These are phyloP conservation scores for Artemisia tridentata DNA, from an alignment of 129 eudicot genomes.

Conservation along the genomic window DNA sequence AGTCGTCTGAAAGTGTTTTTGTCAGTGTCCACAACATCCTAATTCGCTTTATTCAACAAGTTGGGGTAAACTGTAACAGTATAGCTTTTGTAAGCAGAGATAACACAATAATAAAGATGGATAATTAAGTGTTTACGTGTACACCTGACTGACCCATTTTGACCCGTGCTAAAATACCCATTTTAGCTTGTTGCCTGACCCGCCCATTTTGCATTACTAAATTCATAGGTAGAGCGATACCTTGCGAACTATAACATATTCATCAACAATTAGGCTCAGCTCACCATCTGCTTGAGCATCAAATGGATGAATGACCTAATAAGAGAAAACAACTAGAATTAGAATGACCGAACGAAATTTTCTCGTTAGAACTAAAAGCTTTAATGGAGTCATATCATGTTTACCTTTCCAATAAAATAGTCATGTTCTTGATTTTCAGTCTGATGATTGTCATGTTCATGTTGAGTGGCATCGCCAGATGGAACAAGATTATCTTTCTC, in stretches of 20 bases:
- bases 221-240: constrained; percentile 32
- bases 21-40: constrained; percentile 1
- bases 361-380: not conserved
- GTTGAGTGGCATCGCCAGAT: constrained; percentile 33
- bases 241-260: constrained; percentile 79
- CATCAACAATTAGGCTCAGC: constrained; percentile 67
- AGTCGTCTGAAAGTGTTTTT: not conserved
- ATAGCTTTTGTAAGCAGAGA: not conserved
- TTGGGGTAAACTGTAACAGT: not conserved
- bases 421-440: constrained; percentile 29
- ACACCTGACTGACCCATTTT: not conserved
- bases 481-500: constrained; percentile 29
- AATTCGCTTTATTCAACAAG: not conserved
- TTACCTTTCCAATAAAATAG: constrained; percentile 72
- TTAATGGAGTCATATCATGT: constrained; percentile 11
- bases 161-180: not conserved
- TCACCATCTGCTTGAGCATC: constrained; percentile 94
- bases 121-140: not conserved
- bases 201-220: constrained; percentile 10
- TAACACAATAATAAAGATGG: not conserved
- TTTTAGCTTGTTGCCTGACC: not conserved
- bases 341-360: not conserved
- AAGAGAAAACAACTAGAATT: constrained; percentile 10
- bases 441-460: constrained; percentile 34
- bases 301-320: constrained; percentile 80